Evolutionary conservation across 1,139 yeast genomes (phyloP).

Genomic region (Meyerozyma sp.): DNA sequence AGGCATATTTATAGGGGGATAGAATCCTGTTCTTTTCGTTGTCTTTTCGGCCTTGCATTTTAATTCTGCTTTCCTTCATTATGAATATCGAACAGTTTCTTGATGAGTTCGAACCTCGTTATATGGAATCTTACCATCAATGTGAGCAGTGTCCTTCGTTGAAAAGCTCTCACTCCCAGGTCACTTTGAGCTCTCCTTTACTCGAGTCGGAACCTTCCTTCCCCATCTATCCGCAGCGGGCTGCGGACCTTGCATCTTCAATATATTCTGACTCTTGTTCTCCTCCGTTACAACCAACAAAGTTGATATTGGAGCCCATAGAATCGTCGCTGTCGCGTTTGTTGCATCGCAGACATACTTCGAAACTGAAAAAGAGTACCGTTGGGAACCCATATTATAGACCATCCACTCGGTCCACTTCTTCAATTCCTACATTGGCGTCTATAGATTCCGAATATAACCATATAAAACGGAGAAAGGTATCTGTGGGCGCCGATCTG

Average conservation of each 20-base stretch:
- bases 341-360: neutral
- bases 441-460: neutral
- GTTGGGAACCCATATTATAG: conserved; percentile 12
- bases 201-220: neutral
- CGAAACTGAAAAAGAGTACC: conserved; percentile 1
- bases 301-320: neutral
- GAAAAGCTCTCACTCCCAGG: neutral
- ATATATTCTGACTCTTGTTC: neutral
- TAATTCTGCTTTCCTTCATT: neutral
- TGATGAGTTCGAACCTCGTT: conserved; percentile 1
- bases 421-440: conserved; percentile 3
- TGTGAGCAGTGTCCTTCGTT: neutral
- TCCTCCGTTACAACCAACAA: neutral
- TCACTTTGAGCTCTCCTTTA: neutral
- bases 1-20: neutral
- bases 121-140: neutral
- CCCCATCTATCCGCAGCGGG: neutral
- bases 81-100: conserved; percentile 1
- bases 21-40: neutral
- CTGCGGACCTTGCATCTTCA: conserved; percentile 1
- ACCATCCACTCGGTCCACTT: conserved; percentile 1
- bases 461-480: conserved; percentile 4
- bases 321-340: neutral
- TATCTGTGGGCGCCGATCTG: conserved; percentile 3
- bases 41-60: neutral